Conservation (phyloP, 2,329 filamentous ascomycete species). For the Rhinocladiella mackenziei region DNA sequence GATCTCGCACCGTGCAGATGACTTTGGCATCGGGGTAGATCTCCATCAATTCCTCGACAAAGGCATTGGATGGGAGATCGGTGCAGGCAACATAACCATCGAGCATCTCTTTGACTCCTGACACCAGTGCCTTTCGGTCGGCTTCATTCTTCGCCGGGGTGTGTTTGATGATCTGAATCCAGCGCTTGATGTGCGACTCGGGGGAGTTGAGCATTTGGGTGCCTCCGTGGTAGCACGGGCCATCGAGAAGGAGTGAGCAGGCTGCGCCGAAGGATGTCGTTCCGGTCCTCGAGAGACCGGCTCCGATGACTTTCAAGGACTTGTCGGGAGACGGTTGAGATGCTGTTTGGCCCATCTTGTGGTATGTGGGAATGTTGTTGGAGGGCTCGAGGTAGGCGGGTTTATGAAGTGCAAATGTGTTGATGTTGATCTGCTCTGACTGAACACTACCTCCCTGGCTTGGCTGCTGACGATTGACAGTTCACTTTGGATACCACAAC, state of each 20-base stretch:
- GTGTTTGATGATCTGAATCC: constrained; percentile 30
- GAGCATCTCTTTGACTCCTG: constrained; percentile 36
- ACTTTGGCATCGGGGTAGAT: constrained; percentile 50
- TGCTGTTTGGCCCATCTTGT: constrained; percentile 26
- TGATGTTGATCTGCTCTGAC: neutral
- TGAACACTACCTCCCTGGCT: no score
- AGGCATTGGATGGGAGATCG: constrained; percentile 43
- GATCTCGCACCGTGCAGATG: constrained; percentile 42
- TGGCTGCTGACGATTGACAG: no score
- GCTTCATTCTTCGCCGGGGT: constrained; percentile 26
- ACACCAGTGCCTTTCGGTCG: constrained; percentile 32
- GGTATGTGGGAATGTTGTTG: no score
- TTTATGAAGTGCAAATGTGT: no score
- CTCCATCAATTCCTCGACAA: constrained; percentile 46
- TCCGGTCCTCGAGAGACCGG: constrained; percentile 43
- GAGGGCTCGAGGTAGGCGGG: no score
- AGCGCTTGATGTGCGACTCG: constrained; percentile 29
- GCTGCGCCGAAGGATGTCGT: constrained; percentile 50
- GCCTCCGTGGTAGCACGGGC: constrained; percentile 50
- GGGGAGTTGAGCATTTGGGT: constrained; percentile 36
- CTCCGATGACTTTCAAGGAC: constrained; percentile 26
- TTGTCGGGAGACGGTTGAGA: constrained; percentile 24
- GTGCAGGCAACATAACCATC: constrained; percentile 48
- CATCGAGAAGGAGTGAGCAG: constrained; percentile 46
- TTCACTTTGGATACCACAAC: no score